These are phyloP conservation scores for Periconia sp. DNA, from an alignment of 2,329 filamentous ascomycete genomes.

Conservation along the genomic window DNA sequence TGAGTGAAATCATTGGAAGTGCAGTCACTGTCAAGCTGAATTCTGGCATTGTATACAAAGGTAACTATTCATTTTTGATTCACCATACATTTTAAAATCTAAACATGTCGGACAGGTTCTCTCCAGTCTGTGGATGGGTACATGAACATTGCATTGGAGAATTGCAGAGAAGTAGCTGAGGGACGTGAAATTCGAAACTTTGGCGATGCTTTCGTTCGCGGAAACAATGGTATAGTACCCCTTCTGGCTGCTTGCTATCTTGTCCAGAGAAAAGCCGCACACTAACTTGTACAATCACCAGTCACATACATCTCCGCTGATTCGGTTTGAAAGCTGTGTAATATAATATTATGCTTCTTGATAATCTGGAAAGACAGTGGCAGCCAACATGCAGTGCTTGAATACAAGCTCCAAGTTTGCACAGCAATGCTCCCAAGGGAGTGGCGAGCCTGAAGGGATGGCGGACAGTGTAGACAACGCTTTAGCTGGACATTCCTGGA, in stretches of 20 bases:
- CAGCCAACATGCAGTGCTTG: background rate
- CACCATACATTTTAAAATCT: background rate
- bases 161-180: slow-evolving; percentile 89
- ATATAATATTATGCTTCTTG: background rate
- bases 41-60: slow-evolving; percentile 98
- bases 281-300: slow-evolving; percentile 14
- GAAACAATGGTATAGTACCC: slow-evolving; percentile 76
- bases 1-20: slow-evolving; percentile 91
- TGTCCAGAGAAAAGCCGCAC: background rate
- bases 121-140: slow-evolving; percentile 97
- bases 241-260: background rate
- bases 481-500: no score
- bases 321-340: background rate
- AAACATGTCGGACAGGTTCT: slow-evolving; percentile 64
- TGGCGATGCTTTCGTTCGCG: slow-evolving; percentile 92
- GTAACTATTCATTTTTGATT: slow-evolving; percentile 47
- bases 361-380: background rate
- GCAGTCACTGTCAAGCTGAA: slow-evolving; percentile 97
- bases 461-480: no score
- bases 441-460: no score
- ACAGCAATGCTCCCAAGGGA: no score
- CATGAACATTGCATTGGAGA: slow-evolving; percentile 99
- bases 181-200: slow-evolving; percentile 80
- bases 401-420: no score
- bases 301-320: slow-evolving; percentile 37